Percentiles rank a stretch among this genome's conserved stretches.
These are phyloP conservation scores for Neofusicoccum kwambonambiense DNA, from an alignment of 2,329 filamentous ascomycete genomes.

Conservation along the genomic window DNA sequence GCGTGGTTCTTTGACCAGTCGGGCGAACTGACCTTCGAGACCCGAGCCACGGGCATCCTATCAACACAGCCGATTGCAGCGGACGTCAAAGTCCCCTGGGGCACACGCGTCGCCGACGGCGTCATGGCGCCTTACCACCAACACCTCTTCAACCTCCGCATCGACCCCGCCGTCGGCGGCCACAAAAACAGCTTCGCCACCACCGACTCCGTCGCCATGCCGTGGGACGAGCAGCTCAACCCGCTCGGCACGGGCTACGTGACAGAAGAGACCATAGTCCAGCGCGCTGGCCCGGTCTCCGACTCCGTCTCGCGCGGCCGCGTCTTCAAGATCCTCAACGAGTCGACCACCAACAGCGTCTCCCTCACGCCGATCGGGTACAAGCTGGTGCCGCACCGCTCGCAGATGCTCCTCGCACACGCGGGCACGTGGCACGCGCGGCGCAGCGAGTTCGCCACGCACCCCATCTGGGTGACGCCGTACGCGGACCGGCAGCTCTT, in stretches of 20 bases:
- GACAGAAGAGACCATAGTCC: conserved; percentile 12
- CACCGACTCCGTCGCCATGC: conserved; percentile 28
- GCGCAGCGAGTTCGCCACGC: conserved; percentile 27
- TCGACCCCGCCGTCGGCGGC: conserved; percentile 45
- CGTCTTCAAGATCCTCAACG: conserved; percentile 51
- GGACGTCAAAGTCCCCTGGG: conserved; percentile 35
- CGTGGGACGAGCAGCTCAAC: conserved; percentile 12
- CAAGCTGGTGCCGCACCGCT: conserved; percentile 44
- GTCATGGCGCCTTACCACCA: conserved; percentile 47
- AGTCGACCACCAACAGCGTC: conserved; percentile 45
- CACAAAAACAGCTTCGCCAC: conserved; percentile 32
- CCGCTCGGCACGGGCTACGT: conserved; percentile 5
- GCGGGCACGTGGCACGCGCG: conserved; percentile 24
- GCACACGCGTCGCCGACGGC: conserved; percentile 42
- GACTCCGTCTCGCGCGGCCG: conserved; percentile 30
- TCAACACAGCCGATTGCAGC: conserved; percentile 40
- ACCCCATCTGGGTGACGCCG: conserved; percentile 30
- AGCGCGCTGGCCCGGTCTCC: conserved; percentile 23
- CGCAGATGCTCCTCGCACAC: conserved; percentile 29
- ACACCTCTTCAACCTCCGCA: conserved; percentile 44
- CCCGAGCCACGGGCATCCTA: conserved; percentile 45
- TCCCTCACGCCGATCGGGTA: conserved; percentile 52
- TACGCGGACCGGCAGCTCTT: conserved; percentile 29
- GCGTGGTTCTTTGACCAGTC: conserved; percentile 44
- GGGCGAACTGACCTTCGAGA: conserved; percentile 42